Evolutionary conservation across 768 basidiomycete genomes (phyloP).

Genomic region (Russula abietina): DNA sequence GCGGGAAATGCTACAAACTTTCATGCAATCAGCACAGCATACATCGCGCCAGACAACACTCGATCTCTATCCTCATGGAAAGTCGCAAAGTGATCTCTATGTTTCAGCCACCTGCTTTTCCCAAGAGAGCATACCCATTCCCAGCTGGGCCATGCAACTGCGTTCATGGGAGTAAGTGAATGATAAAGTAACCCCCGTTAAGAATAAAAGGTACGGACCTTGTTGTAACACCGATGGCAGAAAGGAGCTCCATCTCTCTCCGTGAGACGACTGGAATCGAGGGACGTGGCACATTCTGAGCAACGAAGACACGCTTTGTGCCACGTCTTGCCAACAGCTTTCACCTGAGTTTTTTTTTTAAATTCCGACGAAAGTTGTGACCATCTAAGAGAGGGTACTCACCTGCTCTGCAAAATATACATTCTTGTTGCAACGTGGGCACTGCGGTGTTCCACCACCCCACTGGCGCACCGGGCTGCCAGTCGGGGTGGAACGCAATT

Average conservation of each 20-base stretch:
- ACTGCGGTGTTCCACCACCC: conserved; percentile 54
- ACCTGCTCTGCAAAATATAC: conserved; percentile 88
- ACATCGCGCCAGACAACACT: conserved; percentile 13
- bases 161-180: background rate
- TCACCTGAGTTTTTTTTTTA: conserved; percentile 41
- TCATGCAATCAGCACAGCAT: conserved; percentile 10
- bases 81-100: background rate
- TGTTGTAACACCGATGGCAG: conserved; percentile 69
- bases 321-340: conserved; percentile 74
- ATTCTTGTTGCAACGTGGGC: conserved; percentile 63
- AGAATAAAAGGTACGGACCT: conserved; percentile 35
- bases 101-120: conserved; percentile 42
- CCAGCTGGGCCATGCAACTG: conserved; percentile 72
- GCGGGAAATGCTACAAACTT: conserved; percentile 7
- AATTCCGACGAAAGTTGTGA: too few relatives aligned
- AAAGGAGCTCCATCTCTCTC: conserved; percentile 71
- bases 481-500: conserved; percentile 28
- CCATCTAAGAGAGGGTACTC: background rate
- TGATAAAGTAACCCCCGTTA: background rate
- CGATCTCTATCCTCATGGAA: background rate
- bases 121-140: conserved; percentile 66
- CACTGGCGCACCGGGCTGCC: conserved; percentile 36
- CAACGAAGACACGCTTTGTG: conserved; percentile 78
- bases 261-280: conserved; percentile 68
- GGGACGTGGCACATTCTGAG: conserved; percentile 54